Base-by-base conservation (phyloP, 805 yeast species). In the Sugiyamaella americana region DNA sequence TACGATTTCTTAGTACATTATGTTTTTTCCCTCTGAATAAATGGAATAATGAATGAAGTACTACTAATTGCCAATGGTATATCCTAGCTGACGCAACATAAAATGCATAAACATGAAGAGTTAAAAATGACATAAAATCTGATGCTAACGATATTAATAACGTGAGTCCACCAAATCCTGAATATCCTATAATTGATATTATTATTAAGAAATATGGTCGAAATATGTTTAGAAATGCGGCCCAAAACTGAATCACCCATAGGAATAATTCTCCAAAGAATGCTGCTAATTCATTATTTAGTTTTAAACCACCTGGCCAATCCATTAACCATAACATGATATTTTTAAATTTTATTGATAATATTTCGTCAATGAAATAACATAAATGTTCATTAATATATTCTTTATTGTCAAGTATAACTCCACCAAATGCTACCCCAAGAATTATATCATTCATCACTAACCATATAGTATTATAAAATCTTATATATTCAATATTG, bases 281-380 rank as follows among this genome's bases (percentile, higher is more conserved):
- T 13, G 70, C 73, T 0, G 96, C 86, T 17, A 93, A 70, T 58
- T 88, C 96, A 49, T 79, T 82, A 62, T 93, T 93, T 44, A 93
- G 74, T 59, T 93, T 93, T 57, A 93, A 80, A 3, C 98, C 98
- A 13, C 91, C 95, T 0, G 98, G 98, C 58, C 89, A 84, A 51
- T 80, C 75, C 70, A 88, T 87, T 32, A 93, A 71, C 89, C 95
- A 84, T 0, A 68, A 54, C 2, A 89, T 78, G 34, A 80, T 61
- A 2, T 59, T 50, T 17, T 71, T 65, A 37, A 82, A 64, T n/a
- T 70, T 69, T 29, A 67, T 58, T 46, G 76, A 76, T 11, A 82
- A 51, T 1, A 71, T 48, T 20, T 58, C 59, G 35, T 72, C 66
- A 11, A 79, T 63, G 32, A 73, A 43, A 44, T 54, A 60, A 1